Conservation (phyloP, 192 early-diverging fungal species). For the Coemansia sp. region DNA sequence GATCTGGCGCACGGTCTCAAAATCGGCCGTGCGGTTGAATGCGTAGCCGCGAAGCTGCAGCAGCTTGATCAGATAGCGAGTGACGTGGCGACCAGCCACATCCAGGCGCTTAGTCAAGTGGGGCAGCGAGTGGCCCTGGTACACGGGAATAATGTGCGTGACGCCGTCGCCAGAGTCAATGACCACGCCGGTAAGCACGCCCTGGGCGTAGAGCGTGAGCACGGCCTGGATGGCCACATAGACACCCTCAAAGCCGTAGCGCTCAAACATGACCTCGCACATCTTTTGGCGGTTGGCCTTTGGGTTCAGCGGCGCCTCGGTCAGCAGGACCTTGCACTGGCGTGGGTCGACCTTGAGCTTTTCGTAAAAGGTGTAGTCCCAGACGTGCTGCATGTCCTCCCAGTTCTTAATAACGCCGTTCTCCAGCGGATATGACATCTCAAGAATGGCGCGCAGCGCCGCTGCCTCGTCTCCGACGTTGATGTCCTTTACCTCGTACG, state of each 20-base stretch:
- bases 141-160: slow-evolving; percentile 99
- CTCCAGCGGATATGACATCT: slow-evolving; percentile 99
- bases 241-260: slow-evolving; percentile 90
- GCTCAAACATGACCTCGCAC: slow-evolving; percentile 96
- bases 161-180: slow-evolving; percentile 99
- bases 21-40: slow-evolving; percentile 98
- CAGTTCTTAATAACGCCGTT: slow-evolving; percentile 98
- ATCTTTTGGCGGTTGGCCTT: slow-evolving; percentile 90
- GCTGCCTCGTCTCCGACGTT: slow-evolving; percentile 99
- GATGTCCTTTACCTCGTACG: slow-evolving; percentile 82
- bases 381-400: slow-evolving; percentile 97
- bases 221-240: slow-evolving; percentile 98
- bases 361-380: slow-evolving; percentile 97
- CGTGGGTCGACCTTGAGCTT: slow-evolving; percentile 87
- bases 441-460: slow-evolving; percentile 79
- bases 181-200: slow-evolving; percentile 95
- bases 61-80: slow-evolving; percentile 95
- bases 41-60: slow-evolving; percentile 92
- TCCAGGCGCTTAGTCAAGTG: slow-evolving; percentile 90
- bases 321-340: slow-evolving; percentile 93
- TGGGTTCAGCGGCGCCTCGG: slow-evolving; percentile 97
- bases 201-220: slow-evolving; percentile 97
- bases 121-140: slow-evolving; percentile 91
- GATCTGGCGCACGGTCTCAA: slow-evolving; percentile 96
- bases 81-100: slow-evolving; percentile 96